phyloP scores from a whole-genome alignment of 495 filamentous ascomycete species.

The Neurospora sp. region DNA sequence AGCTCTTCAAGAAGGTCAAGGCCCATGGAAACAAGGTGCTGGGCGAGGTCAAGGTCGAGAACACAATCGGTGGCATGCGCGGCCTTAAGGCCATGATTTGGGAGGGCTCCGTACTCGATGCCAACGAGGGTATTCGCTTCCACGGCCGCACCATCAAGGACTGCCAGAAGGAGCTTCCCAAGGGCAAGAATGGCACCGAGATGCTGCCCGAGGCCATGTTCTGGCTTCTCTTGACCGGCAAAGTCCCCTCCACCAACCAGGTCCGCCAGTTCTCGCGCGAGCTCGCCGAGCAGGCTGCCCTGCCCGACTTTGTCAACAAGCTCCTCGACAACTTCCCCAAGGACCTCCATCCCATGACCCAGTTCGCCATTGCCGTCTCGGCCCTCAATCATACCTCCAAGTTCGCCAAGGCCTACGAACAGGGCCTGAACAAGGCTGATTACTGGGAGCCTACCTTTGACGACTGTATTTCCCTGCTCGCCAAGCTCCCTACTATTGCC shows the following conservation, averaged over 20 bases:
- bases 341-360: constrained; percentile 94
- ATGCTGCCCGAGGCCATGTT: constrained; percentile 99
- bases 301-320: constrained; percentile 77
- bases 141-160: constrained; percentile 97
- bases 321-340: constrained; percentile 85
- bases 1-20: constrained; percentile 86
- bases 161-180: constrained; percentile 87
- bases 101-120: constrained; percentile 96
- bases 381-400: constrained; percentile 84
- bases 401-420: constrained; percentile 87
- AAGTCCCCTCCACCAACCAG: constrained; percentile 76
- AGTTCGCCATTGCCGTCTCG: constrained; percentile 88
- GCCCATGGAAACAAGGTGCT: constrained; percentile 70
- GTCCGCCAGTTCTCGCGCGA: constrained; percentile 73
- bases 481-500: constrained; percentile 92
- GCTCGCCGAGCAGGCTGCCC: constrained; percentile 72
- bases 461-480: constrained; percentile 85
- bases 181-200: constrained; percentile 88
- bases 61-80: constrained; percentile 92
- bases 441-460: constrained; percentile 99
- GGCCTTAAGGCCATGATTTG: constrained; percentile 96
- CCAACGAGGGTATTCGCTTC: constrained; percentile 96
- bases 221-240: constrained; percentile 92
- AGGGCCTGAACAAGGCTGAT: constrained; percentile 82
- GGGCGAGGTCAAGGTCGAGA: constrained; percentile 89